Evolutionary conservation across 2,329 filamentous ascomycete genomes (phyloP).

Genomic region (Diaporthe eres): DNA sequence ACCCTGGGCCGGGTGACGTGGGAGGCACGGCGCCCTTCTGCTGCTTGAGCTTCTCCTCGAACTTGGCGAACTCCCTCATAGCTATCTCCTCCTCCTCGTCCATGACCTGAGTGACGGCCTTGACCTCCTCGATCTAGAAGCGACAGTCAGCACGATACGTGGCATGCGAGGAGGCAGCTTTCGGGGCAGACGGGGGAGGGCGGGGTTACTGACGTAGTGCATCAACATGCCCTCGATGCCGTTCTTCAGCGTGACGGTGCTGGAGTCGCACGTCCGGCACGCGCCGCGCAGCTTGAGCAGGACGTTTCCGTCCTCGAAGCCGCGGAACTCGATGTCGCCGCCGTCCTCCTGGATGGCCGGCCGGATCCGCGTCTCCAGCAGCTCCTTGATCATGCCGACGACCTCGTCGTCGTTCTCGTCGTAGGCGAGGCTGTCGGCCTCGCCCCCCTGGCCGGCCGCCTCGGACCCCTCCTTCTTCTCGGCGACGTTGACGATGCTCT

Average conservation of each 20-base stretch:
- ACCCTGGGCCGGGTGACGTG: conserved; percentile 55
- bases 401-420: conserved; percentile 94
- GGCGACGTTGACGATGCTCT: conserved; percentile 81
- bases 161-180: background rate
- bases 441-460: conserved; percentile 50
- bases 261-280: conserved; percentile 95
- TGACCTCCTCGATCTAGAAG: conserved; percentile 91
- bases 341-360: conserved; percentile 98
- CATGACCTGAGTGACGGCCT: conserved; percentile 90
- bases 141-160: conserved; percentile 47
- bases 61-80: conserved; percentile 89
- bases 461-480: conserved; percentile 67
- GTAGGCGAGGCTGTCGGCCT: conserved; percentile 82
- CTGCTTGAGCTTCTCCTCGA: conserved; percentile 84
- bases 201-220: conserved; percentile 80
- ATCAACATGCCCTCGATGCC: conserved; percentile 99
- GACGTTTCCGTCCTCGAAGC: conserved; percentile 90
- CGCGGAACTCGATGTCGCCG: conserved; percentile 95
- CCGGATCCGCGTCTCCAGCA: conserved; percentile 93
- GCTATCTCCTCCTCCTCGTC: conserved; percentile 94
- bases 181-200: background rate
- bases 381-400: conserved; percentile 98
- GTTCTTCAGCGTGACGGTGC: conserved; percentile 96
- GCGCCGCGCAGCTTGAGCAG: conserved; percentile 89
- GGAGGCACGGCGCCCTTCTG: conserved; percentile 62